Base-by-base conservation (phyloP, 139 green algal species). In the Chlamydomonas schloesseri region DNA sequence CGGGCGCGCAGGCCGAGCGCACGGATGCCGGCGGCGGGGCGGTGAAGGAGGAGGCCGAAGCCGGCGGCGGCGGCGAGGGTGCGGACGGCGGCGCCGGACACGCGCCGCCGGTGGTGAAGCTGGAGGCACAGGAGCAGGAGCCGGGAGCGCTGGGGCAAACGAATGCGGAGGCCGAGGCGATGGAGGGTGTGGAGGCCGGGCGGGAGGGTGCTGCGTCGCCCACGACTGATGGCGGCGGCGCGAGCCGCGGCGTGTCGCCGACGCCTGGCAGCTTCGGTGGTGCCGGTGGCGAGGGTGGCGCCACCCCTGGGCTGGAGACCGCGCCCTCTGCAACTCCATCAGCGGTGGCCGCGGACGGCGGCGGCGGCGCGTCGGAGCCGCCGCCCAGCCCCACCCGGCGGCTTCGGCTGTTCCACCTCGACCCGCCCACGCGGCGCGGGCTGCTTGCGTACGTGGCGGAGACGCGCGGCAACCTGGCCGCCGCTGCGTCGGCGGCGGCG, bases 121-220 rank as follows among this genome's bases (percentile, higher is more conserved):
- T n/a, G 37, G 62, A 81, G 71, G 31, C 84, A 55, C n/a, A 77
- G 67, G 65, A 74, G 67, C 60, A 87, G 74, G 55, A 23, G 26
- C 37, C n/a, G 62, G 64, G 9, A 14, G 53, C 53, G 21, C 18
- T 36, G 18, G 46, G 13, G 73, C 71, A 36, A 14, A n/a, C n/a
- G n/a, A n/a, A n/a, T n/a, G 46, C 1, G 53, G 20, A 69, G 50
- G 58, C 50, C 1, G 55, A 77, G n/a, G 72, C 0, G 86, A 13
- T 1, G 29, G 72, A 31, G 34, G 53, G 53, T 57, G 76, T 83
- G 57, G 64, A 53, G 58, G 53, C 50, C 26, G 57, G 24, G 26
- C 64, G n/a, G 26, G 68, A 74, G n/a, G 62, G 55, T 3, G 36
- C 14, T 6, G 78, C 36, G 10, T 37, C 29, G 50, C 10, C 73